phyloP scores from a whole-genome alignment of 257 asterid genomes.

The Penstemon newberryi region DNA sequence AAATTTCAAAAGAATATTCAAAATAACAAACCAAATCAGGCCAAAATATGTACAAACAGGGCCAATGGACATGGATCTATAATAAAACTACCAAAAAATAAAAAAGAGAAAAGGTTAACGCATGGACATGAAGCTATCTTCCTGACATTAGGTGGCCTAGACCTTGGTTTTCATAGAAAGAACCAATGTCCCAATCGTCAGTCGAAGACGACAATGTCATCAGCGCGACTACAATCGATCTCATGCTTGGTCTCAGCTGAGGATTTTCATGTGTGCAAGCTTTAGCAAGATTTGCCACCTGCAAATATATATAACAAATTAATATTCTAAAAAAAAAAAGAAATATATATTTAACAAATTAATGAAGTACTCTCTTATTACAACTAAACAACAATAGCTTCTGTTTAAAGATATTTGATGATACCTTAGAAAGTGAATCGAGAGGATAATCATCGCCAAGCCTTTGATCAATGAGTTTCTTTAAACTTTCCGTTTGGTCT shows the following conservation, averaged over 20 bases:
- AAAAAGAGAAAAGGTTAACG: background rate
- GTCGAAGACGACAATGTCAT: constrained; percentile 84
- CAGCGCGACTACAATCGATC: constrained; percentile 83
- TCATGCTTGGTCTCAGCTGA: constrained; percentile 83
- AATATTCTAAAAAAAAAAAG: background rate
- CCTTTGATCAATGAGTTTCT: constrained; percentile 71
- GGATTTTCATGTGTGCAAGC: constrained; percentile 85
- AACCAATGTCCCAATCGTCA: constrained; percentile 79
- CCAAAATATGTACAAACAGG: too few species aligned
- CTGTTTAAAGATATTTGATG: background rate
- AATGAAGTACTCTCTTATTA: background rate
- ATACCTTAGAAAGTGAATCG: constrained; percentile 72
- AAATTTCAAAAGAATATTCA: too few species aligned
- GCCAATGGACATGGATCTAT: background rate
- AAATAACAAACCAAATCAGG: too few species aligned
- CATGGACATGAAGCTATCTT: constrained; percentile 27
- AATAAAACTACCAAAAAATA: background rate
- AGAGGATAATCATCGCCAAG: constrained; percentile 60
- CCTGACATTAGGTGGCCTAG: constrained; percentile 65
- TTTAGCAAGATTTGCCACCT: constrained; percentile 83
- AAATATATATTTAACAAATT: background rate
- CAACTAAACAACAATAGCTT: background rate
- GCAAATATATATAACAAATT: background rate
- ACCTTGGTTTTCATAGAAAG: constrained; percentile 70
- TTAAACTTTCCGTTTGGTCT: constrained; percentile 50